phyloP scores from a whole-genome alignment of 192 early-diverging fungal genomes.

The Lunasporangiospora selenospora region DNA sequence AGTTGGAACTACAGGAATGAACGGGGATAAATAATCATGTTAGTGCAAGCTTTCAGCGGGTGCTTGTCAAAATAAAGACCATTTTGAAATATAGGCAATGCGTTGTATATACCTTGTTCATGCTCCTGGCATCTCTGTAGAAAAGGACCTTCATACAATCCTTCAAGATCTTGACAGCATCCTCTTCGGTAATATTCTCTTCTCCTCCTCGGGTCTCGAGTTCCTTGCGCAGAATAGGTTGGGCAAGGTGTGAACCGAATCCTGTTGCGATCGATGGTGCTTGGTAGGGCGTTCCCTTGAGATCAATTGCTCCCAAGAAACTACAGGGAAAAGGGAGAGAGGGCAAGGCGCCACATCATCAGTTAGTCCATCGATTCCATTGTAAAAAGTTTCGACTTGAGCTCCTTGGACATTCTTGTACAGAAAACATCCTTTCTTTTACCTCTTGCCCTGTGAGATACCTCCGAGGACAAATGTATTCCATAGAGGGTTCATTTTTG shows the following conservation, averaged over 20 bases:
- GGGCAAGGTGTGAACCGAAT: slow-evolving; percentile 89
- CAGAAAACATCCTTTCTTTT: too few species aligned
- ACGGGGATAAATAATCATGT: background rate
- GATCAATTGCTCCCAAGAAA: slow-evolving; percentile 92
- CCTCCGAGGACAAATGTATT: slow-evolving; percentile 95
- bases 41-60: background rate
- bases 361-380: too few species aligned
- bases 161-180: slow-evolving; percentile 85
- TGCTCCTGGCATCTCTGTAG: slow-evolving; percentile 92
- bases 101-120: slow-evolving; percentile 79
- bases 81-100: background rate
- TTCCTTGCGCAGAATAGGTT: slow-evolving; percentile 90
- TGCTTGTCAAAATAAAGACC: background rate
- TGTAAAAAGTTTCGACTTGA: too few species aligned
- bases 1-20: slow-evolving; percentile 77
- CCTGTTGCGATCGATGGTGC: slow-evolving; percentile 93
- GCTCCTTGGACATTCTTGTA: too few species aligned
- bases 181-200: slow-evolving; percentile 87
- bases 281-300: slow-evolving; percentile 94
- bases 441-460: slow-evolving; percentile 76
- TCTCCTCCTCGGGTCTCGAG: slow-evolving; percentile 80
- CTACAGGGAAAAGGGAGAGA: too few species aligned
- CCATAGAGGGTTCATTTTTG: slow-evolving; percentile 93
- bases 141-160: slow-evolving; percentile 92
- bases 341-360: too few species aligned